Evolutionary conservation across 1,284 basidiomycete species (phyloP).

Genomic region (Marasmius fiardii): DNA sequence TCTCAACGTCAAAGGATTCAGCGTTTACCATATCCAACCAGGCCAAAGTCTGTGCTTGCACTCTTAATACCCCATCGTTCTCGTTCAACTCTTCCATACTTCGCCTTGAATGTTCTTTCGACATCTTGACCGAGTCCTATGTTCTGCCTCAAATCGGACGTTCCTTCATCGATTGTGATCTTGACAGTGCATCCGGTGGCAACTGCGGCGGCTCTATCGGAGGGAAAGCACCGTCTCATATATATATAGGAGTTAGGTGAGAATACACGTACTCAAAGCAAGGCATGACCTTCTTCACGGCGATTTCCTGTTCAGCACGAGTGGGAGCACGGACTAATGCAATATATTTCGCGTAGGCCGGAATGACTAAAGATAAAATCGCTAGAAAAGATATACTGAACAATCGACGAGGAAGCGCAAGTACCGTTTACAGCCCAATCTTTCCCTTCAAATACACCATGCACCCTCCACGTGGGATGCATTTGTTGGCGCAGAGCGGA

Average conservation of each 20-base stretch:
- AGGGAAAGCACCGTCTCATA: background rate
- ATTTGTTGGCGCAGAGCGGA: constrained; percentile 73
- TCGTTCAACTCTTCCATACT: constrained; percentile 51
- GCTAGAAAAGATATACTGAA: constrained; percentile 1
- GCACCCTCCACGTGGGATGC: constrained; percentile 57
- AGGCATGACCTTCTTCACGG: constrained; percentile 53
- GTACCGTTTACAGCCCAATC: constrained; percentile 64
- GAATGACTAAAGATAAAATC: constrained; percentile 55
- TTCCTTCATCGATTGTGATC: constrained; percentile 35
- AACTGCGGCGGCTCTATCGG: constrained; percentile 63
- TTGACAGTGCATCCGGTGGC: constrained; percentile 69
- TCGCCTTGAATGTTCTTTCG: constrained; percentile 45
- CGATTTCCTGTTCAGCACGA: constrained; percentile 50
- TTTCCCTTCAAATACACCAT: constrained; percentile 61
- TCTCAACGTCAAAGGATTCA: constrained; percentile 13
- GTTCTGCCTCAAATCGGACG: constrained; percentile 67
- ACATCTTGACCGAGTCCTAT: constrained; percentile 55
- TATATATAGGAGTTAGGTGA: background rate
- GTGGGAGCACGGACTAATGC: constrained; percentile 75
- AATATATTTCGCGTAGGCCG: constrained; percentile 68
- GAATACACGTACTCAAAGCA: constrained; percentile 71
- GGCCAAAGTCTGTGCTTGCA: constrained; percentile 74
- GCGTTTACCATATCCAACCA: constrained; percentile 58
- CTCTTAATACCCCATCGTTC: constrained; percentile 48
- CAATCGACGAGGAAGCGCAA: constrained; percentile 14